phyloP scores from a whole-genome alignment of 805 yeast species.

The Candida nonsorbophila region DNA sequence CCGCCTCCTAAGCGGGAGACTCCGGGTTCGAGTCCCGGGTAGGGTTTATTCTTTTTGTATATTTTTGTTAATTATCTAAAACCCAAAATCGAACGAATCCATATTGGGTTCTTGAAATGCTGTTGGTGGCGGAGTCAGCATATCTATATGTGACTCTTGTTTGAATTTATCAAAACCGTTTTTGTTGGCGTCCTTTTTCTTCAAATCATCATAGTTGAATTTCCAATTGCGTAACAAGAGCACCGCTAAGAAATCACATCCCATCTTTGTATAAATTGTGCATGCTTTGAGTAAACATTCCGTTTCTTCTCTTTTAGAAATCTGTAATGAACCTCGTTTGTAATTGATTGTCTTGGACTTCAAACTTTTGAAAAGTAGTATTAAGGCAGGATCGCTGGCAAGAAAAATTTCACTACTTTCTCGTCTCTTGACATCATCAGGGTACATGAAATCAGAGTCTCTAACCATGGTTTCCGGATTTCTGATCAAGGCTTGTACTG shows the following conservation, averaged over 20 bases:
- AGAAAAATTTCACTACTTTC: too few species aligned
- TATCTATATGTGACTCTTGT: conserved; percentile 1
- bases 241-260: conserved; percentile 76
- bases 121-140: conserved; percentile 40
- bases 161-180: conserved; percentile 4
- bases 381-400: conserved; percentile 80
- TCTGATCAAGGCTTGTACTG: conserved; percentile 63
- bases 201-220: conserved; percentile 3
- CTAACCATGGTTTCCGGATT: conserved; percentile 38
- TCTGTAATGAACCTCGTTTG: conserved; percentile 43
- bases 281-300: conserved; percentile 58
- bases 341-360: conserved; percentile 49
- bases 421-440: too few species aligned
- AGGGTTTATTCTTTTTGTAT: conserved; percentile 15
- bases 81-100: conserved; percentile 59
- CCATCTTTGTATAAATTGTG: conserved; percentile 76
- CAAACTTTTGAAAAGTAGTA: conserved; percentile 58
- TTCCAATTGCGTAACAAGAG: conserved; percentile 64
- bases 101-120: conserved; percentile 70
- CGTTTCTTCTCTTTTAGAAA: conserved; percentile 47
- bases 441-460: conserved; percentile 15
- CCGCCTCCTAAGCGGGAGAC: conserved; percentile 42
- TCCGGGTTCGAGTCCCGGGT: conserved; percentile 41
- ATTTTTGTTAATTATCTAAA: conserved; percentile 6
- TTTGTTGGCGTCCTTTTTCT: background rate